A percentile compares a stretch with the other conserved stretches of the same genome.
phyloP scores from a whole-genome alignment of 169 alveolate genomes.

The Cryptosporidium felis region DNA sequence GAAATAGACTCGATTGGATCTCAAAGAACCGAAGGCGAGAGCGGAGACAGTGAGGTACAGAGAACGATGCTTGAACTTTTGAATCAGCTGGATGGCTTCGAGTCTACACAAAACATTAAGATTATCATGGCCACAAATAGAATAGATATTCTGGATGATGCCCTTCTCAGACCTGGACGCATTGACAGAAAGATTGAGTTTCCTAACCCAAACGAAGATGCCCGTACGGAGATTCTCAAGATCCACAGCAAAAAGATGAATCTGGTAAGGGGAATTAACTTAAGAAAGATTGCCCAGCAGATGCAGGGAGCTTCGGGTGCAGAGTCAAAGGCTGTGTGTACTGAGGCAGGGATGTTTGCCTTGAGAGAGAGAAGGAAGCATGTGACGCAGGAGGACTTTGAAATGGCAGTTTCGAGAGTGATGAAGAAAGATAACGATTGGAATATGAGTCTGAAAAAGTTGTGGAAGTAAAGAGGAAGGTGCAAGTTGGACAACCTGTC shows the following conservation, averaged over 20 bases:
- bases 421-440: slow-evolving; percentile 93
- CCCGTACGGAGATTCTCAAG: slow-evolving; percentile 94
- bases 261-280: slow-evolving; percentile 95
- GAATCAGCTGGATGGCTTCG: slow-evolving; percentile 89
- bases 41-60: slow-evolving; percentile 95
- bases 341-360: slow-evolving; percentile 99
- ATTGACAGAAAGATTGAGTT: slow-evolving; percentile 98
- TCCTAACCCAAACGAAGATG: slow-evolving; percentile 86
- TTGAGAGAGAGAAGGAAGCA: slow-evolving; percentile 98
- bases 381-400: slow-evolving; percentile 98
- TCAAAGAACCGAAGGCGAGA: slow-evolving; percentile 89
- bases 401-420: slow-evolving; percentile 95
- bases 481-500: too few species aligned
- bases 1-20: slow-evolving; percentile 98
- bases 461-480: slow-evolving; percentile 83
- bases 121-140: slow-evolving; percentile 90
- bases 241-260: slow-evolving; percentile 97
- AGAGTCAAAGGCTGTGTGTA: slow-evolving; percentile 98
- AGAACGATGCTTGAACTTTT: slow-evolving; percentile 79
- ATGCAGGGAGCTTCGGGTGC: slow-evolving; percentile 99
- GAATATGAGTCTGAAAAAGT: slow-evolving; percentile 87
- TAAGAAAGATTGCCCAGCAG: slow-evolving; percentile 91
- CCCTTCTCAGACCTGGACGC: slow-evolving; percentile 90
- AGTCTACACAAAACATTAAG: slow-evolving; percentile 83
- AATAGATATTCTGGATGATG: slow-evolving; percentile 87